Percentiles rank a stretch among this genome's conserved stretches.
Evolutionary conservation across 208 protist genomes (phyloP).

Genomic region (Naegleria lovaniensis): DNA sequence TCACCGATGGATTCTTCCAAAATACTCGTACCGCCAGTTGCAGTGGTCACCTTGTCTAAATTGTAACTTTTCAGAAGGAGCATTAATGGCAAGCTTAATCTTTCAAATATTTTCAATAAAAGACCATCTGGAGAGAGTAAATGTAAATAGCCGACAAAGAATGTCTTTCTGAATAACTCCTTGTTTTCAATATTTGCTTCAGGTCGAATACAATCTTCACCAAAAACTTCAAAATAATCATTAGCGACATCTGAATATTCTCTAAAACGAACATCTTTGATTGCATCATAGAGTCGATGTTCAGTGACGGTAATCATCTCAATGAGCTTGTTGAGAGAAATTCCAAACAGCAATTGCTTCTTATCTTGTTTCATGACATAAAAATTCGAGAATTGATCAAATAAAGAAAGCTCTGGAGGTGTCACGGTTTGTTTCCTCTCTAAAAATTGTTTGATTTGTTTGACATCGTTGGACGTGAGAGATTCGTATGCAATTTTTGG

Average conservation of each 20-base stretch:
- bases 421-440: not conserved
- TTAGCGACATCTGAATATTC: not conserved
- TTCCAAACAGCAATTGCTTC: not conserved
- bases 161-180: not conserved
- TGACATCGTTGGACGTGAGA: not conserved
- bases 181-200: not conserved
- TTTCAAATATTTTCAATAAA: not conserved
- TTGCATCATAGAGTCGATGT: not conserved
- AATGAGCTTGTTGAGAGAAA: not conserved
- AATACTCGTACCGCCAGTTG: not conserved
- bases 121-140: not conserved
- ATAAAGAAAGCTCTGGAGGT: not conserved
- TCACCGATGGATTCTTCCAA: not conserved
- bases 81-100: not conserved
- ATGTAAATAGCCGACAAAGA: not conserved
- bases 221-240: not conserved
- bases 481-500: not conserved
- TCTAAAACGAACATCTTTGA: not conserved
- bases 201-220: not conserved
- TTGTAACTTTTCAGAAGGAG: not conserved
- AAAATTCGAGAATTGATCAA: not conserved
- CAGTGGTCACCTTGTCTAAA: not conserved
- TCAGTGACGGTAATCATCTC: not conserved
- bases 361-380: not conserved
- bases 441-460: not conserved